Evolutionary conservation across 2,329 filamentous ascomycete species (phyloP), one percentile per base, ranked within the genome.

Genomic region (Exophiala bonariae): DNA sequence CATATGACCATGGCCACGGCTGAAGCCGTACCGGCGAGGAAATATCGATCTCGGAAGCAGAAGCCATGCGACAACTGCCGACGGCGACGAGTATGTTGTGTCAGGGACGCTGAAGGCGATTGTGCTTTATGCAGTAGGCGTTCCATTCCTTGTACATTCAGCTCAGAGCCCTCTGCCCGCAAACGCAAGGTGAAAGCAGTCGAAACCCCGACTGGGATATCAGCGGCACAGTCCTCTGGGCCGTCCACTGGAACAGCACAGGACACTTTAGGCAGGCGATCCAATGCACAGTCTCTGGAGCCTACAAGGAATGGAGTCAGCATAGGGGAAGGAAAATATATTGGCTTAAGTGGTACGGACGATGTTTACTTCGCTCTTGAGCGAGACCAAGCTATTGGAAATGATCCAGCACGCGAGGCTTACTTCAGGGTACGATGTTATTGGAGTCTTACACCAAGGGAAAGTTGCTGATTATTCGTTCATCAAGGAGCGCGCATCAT

Each of bases 81-180:
- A 6, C 47, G 42, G 14, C 47, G 47, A 13, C 47, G 47, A 19
- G 37, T 50, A 30, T 50, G 47, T 31, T 50, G 47, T 35, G 47
- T 50, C 14, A 41, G 47, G 23, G 47, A 50, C 32, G 47, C 47
- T 16, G 47, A 50, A 22, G 47, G 47, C 18, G 42, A 38, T 19
- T 50, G 47, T 41, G 47, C 47, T n/a, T 36, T 50, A 18, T 50
- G 47, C 18, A 50, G 47, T 41, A 35, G 47, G 37, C 37, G 42
- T 20, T 50, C 47, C n/a, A 50, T 50, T 19, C 47, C 47, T 32
- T 50, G 47, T 33, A 50, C 47, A 5, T 50, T 50, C 47, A 50
- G 42, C 42, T 50, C 47, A 32, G 32, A 50, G 20, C 47, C 47
- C 13, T 46, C 41, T 1, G 41, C 47, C 13, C 41, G 47, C n/a